These are phyloP conservation scores for Saccharata proteae DNA, from an alignment of 2,329 filamentous ascomycete species.

Conservation along the genomic window DNA sequence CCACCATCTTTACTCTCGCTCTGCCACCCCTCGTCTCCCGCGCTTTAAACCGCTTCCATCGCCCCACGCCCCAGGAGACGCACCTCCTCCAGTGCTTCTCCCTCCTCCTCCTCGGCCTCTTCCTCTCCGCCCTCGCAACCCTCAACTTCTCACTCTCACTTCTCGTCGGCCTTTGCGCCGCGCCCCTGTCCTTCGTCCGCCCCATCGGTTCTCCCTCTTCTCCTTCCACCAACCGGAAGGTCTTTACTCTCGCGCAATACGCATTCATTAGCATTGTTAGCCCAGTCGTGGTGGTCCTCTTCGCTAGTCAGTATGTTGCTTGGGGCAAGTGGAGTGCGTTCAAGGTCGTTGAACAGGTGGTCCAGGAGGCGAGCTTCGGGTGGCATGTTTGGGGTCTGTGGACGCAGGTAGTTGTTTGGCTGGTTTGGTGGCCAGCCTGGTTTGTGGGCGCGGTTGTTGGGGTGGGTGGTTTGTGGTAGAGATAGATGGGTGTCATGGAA, in stretches of 20 bases:
- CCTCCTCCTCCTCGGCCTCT: slow-evolving; percentile 82
- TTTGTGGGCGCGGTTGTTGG: slow-evolving; percentile 40
- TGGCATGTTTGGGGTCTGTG: slow-evolving; percentile 87
- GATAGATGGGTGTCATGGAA: too few relatives aligned
- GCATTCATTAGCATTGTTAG: slow-evolving; percentile 18
- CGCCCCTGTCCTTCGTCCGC: slow-evolving; percentile 65
- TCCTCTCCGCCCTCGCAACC: slow-evolving; percentile 82
- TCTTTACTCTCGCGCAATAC: slow-evolving; percentile 11
- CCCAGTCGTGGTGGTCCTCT: slow-evolving; percentile 20
- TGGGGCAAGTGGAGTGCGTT: slow-evolving; percentile 29
- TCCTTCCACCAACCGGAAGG: slow-evolving; percentile 5
- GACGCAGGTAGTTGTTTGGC: slow-evolving; percentile 82
- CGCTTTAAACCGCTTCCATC: slow-evolving; percentile 23
- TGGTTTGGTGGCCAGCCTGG: slow-evolving; percentile 94
- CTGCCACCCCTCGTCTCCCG: slow-evolving; percentile 20
- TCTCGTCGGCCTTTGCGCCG: slow-evolving; percentile 65
- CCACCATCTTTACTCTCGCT: slow-evolving; percentile 21
- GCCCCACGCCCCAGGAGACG: slow-evolving; percentile 56
- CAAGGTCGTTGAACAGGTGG: slow-evolving; percentile 38
- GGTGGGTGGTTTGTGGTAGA: slow-evolving; percentile 2
- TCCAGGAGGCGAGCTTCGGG: slow-evolving; percentile 67
- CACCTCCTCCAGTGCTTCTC: slow-evolving; percentile 81
- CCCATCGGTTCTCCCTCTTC: slow-evolving; percentile 9
- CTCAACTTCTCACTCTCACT: slow-evolving; percentile 91
- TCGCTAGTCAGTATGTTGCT: slow-evolving; percentile 14